Conservation (phyloP, 805 yeast species). For the Candida ficus region DNA sequence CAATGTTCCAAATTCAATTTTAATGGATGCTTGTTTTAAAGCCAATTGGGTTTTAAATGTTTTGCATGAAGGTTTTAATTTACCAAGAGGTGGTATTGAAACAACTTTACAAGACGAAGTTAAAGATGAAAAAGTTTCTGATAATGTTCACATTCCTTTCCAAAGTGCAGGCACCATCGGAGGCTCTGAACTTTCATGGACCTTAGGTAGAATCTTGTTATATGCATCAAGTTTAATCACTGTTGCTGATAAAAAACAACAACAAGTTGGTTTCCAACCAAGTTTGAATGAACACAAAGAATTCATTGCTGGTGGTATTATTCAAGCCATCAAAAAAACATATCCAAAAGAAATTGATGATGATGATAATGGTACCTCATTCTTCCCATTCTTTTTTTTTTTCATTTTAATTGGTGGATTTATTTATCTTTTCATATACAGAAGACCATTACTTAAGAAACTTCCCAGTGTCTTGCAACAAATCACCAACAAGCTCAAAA, state of each 20-base stretch:
- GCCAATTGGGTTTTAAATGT: slow-evolving; percentile 91
- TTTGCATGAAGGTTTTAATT: slow-evolving; percentile 85
- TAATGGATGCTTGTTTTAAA: slow-evolving; percentile 83
- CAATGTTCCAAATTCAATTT: slow-evolving; percentile 46
- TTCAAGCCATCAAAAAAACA: slow-evolving; percentile 1
- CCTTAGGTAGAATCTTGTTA: slow-evolving; percentile 79
- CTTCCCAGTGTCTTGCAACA: slow-evolving; percentile 13
- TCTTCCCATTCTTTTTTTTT: slow-evolving; percentile 9
- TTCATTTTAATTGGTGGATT: slow-evolving; percentile 4
- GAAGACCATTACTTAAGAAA: slow-evolving; percentile 10
- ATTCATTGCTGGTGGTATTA: slow-evolving; percentile 20
- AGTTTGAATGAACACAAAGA: slow-evolving; percentile 20
- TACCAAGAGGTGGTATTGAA: slow-evolving; percentile 69
- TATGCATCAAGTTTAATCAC: slow-evolving; percentile 60
- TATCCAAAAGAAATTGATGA: slow-evolving; percentile 3
- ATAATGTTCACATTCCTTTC: slow-evolving; percentile 48
- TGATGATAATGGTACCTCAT: slow-evolving; percentile 1
- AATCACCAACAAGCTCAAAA: slow-evolving; percentile 11
- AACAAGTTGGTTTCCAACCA: slow-evolving; percentile 21
- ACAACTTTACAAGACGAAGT: slow-evolving; percentile 24
- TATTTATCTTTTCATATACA: slow-evolving; percentile 11
- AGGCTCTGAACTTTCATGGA: slow-evolving; percentile 92
- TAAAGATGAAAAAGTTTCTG: slow-evolving; percentile 21
- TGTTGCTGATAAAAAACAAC: slow-evolving; percentile 2
- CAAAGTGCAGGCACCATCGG: slow-evolving; percentile 76